Evolutionary conservation across 1,139 yeast genomes (phyloP).

Genomic region (Lodderomyces jiufengensis): DNA sequence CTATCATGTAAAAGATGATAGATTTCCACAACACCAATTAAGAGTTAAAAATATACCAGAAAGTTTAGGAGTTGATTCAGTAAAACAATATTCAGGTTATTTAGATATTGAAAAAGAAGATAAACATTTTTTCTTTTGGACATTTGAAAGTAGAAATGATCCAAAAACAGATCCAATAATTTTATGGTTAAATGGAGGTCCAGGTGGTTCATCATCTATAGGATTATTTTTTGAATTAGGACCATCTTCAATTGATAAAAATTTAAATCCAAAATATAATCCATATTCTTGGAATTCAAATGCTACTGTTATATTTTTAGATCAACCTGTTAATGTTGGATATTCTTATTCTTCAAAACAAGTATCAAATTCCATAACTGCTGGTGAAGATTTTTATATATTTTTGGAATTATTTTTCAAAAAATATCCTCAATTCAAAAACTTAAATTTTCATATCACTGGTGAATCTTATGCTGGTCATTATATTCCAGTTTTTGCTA

Average conservation of each 20-base stretch:
- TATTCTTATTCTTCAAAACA: slow-evolving; percentile 68
- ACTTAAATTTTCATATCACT: slow-evolving; percentile 79
- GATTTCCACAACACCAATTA: slow-evolving; percentile 52
- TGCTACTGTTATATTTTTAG: slow-evolving; percentile 43
- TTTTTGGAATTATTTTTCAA: slow-evolving; percentile 85
- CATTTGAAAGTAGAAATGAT: slow-evolving; percentile 43
- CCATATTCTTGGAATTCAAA: slow-evolving; percentile 43
- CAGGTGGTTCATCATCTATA: slow-evolving; percentile 42
- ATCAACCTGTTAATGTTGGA: slow-evolving; percentile 54
- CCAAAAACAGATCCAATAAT: slow-evolving; percentile 41
- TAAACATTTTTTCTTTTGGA: slow-evolving; percentile 59
- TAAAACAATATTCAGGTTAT: slow-evolving; percentile 82
- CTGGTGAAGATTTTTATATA: slow-evolving; percentile 90
- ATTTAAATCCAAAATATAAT: slow-evolving; percentile 34
- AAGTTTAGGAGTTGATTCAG: slow-evolving; percentile 67
- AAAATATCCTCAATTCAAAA: slow-evolving; percentile 79
- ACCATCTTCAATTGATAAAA: slow-evolving; percentile 34
- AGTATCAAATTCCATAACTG: slow-evolving; percentile 76
- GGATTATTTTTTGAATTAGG: slow-evolving; percentile 44
- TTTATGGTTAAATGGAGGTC: slow-evolving; percentile 46
- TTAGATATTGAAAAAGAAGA: slow-evolving; percentile 79
- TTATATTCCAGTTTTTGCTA: slow-evolving; percentile 88
- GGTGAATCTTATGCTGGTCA: no score
- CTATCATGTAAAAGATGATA: slow-evolving; percentile 43
- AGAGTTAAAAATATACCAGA: slow-evolving; percentile 62